These are phyloP conservation scores for Anisodus tanguticus DNA, from an alignment of 257 asterid genomes.

Conservation along the genomic window DNA sequence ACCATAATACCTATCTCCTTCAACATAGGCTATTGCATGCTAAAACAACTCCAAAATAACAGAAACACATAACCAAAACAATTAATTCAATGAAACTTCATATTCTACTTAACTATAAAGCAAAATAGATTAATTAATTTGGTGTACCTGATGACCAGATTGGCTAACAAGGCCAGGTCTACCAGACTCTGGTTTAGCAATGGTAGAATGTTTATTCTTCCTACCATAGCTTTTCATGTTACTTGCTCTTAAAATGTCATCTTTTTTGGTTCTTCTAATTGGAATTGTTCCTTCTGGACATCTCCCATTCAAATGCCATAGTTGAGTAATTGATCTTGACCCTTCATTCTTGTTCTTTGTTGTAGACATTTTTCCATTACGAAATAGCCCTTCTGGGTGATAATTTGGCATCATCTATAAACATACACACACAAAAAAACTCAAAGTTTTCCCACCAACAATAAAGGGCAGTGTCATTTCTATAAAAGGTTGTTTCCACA, in stretches of 20 bases:
- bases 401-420: constrained; percentile 76
- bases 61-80: constrained; percentile 35
- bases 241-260: constrained; percentile 70
- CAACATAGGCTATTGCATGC: constrained; percentile 86
- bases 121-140: neutral
- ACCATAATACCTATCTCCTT: constrained; percentile 78
- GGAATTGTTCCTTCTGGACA: constrained; percentile 84
- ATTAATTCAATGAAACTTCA: neutral
- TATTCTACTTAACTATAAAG: neutral
- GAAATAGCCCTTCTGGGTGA: constrained; percentile 67
- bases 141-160: constrained; percentile 81
- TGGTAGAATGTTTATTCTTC: constrained; percentile 50
- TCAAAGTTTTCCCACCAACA: constrained; percentile 11
- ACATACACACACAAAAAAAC: constrained; percentile 26
- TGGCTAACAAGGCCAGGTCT: constrained; percentile 62
- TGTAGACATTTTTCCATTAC: constrained; percentile 41
- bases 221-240: constrained; percentile 64
- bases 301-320: constrained; percentile 78
- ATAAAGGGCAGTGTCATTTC: neutral
- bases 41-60: constrained; percentile 62
- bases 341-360: constrained; percentile 33
- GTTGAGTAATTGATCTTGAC: constrained; percentile 50
- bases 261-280: constrained; percentile 68
- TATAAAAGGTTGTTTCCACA: no score
- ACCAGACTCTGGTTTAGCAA: constrained; percentile 57